phyloP scores from a whole-genome alignment of 2,329 filamentous ascomycete species.

The Tolypocladium inflatum region DNA sequence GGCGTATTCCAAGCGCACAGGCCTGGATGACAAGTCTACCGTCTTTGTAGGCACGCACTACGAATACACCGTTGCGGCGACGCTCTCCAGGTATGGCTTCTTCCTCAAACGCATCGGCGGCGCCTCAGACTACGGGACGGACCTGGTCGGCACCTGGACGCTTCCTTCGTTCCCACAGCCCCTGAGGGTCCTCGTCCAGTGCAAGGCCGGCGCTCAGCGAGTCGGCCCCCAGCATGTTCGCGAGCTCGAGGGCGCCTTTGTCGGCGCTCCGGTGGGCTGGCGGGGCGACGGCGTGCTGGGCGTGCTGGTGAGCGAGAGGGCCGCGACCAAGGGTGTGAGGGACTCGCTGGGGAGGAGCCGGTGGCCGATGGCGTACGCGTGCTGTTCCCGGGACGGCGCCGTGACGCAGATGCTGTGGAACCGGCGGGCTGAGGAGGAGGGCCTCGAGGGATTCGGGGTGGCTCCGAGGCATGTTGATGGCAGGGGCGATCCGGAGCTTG shows the following conservation, averaged over 20 bases:
- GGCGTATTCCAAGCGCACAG: conserved; percentile 47
- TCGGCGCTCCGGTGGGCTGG: conserved; percentile 66
- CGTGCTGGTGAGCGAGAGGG: conserved; percentile 57
- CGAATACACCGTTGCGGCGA: conserved; percentile 57
- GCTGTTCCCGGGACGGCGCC: conserved; percentile 46
- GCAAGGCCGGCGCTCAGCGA: conserved; percentile 51
- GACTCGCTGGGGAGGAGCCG: conserved; percentile 58
- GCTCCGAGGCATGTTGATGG: conserved; percentile 29
- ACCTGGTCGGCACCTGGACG: conserved; percentile 63
- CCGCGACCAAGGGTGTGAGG: conserved; percentile 70
- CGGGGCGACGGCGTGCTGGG: conserved; percentile 55
- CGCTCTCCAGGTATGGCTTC: conserved; percentile 54
- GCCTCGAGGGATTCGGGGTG: conserved; percentile 51
- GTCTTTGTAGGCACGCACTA: conserved; percentile 66
- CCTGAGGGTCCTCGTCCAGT: conserved; percentile 50
- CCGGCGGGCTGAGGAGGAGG: conserved; percentile 47
- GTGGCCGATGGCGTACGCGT: conserved; percentile 64
- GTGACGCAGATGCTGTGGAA: conserved; percentile 70
- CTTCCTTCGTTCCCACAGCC: conserved; percentile 30
- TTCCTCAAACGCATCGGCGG: conserved; percentile 56
- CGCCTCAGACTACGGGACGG: conserved; percentile 60
- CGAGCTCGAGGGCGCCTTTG: conserved; percentile 74
- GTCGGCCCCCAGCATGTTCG: conserved; percentile 52
- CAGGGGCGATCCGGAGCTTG: conserved; percentile 27
- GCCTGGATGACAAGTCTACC: conserved; percentile 45